Conservation (phyloP, 371 early-diverging fungal species). For the Coemansia sp. region DNA sequence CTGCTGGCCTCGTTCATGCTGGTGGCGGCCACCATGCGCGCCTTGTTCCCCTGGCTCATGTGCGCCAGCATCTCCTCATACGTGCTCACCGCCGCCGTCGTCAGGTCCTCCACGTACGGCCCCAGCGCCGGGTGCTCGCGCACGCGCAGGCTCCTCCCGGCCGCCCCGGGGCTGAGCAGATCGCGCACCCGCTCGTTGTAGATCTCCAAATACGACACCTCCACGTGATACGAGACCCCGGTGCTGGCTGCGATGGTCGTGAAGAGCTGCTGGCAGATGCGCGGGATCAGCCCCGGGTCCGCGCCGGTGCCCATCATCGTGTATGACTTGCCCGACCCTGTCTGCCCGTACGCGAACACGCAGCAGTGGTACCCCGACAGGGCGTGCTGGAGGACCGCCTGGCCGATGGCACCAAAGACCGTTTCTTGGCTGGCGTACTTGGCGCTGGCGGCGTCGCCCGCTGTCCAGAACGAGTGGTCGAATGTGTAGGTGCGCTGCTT, state of each 20-base stretch:
- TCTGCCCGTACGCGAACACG: constrained; percentile 99
- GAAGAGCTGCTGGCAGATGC: constrained; percentile 57
- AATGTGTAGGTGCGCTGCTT: constrained; percentile 65
- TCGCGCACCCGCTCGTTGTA: constrained; percentile 91
- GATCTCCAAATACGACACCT: constrained; percentile 85
- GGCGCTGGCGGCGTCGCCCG: constrained; percentile 60
- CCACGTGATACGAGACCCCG: constrained; percentile 67
- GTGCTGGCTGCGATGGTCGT: no score
- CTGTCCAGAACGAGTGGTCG: constrained; percentile 85
- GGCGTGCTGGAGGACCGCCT: constrained; percentile 79
- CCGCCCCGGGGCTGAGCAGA: constrained; percentile 77
- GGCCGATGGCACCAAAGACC: constrained; percentile 77
- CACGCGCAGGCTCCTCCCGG: constrained; percentile 69
- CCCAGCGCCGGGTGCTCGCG: constrained; percentile 88
- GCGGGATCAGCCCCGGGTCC: constrained; percentile 82
- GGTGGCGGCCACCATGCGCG: constrained; percentile 90
- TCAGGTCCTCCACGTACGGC: constrained; percentile 92
- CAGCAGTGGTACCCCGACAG: constrained; percentile 86
- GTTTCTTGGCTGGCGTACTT: constrained; percentile 72
- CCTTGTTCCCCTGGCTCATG: constrained; percentile 88
- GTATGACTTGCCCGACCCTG: constrained; percentile 97
- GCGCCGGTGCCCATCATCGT: constrained; percentile 91
- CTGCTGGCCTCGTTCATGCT: constrained; percentile 95
- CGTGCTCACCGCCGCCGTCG: constrained; percentile 74
- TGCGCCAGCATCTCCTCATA: constrained; percentile 50